Base-by-base conservation (phyloP, 768 basidiomycete genomes). In the Phylloporus sp. region DNA sequence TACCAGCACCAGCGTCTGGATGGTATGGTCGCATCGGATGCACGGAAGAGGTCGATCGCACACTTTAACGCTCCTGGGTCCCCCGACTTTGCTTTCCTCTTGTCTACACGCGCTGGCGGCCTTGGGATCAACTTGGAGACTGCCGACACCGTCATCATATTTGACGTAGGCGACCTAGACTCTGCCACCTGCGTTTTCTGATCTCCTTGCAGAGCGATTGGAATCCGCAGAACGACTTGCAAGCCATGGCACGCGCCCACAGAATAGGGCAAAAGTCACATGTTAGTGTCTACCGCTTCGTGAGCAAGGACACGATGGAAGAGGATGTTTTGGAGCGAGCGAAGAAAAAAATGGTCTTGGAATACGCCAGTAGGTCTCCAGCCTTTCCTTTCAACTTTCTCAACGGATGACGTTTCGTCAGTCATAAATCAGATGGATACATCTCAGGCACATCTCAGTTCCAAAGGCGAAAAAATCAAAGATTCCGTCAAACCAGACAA, bases 381-480 rank as follows among this genome's bases (percentile, higher is more conserved):
- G 8, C 22, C 14, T 27, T 62, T 59, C 35, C 57, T 57, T 33
- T 50, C 33, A 44, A 20, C 46, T 39, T 24, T 29, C 18, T 22
- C 55, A 38, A 37, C 52, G 44, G 52, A 50, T 42, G 21, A 38
- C 14, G 23, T 44, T 39, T 44, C 33, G 43, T n/a, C 65, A 96
- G 93, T 99, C 72, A 97, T 99, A 75, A 96, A 97, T 69, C 95
- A 98, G 71, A 96, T 98, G 89, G 96, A 99, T 70, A 99, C 96
- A 20, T 93, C 94, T 33, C 96, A 97, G 55, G 90, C 90, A 34
- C 90, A 97, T 69, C 81, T 99, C 43, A 85, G 90, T 62, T 85
- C 87, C 46, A 92, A 91, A 60, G 76, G 78, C 18, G 67, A 76
- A 24, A 74, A 76, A 57, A 57, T 67, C 46, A 88, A 85, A 61